A percentile compares a stretch with the other conserved stretches of the same genome.
Conservation (phyloP, 257 asterid genomes). For the Solanum etuberosum region DNA sequence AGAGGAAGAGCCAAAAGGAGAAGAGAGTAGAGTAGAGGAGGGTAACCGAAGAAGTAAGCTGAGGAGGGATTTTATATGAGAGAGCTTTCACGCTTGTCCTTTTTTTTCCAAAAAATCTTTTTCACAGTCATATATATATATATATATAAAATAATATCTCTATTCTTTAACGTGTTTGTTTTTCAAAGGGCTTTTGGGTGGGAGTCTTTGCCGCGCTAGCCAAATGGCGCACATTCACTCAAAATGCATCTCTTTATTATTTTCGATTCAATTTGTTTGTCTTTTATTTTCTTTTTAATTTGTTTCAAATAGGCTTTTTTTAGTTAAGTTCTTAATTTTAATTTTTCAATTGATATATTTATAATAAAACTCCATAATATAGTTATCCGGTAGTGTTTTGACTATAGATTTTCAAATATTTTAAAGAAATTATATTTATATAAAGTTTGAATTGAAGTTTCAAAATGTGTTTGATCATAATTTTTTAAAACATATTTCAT, state of each 20-base stretch:
- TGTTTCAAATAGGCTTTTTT: too few relatives aligned
- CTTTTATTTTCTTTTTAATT: too few relatives aligned
- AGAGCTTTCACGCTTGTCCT: conserved; percentile 73
- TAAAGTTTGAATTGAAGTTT: too few relatives aligned
- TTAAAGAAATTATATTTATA: too few relatives aligned
- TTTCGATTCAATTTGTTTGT: not conserved
- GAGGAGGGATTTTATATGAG: conserved; percentile 56
- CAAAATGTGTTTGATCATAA: not conserved
- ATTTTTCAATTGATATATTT: not conserved
- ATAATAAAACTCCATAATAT: too few relatives aligned
- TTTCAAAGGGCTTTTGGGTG: not conserved
- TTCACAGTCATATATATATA: not conserved
- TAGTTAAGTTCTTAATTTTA: too few relatives aligned
- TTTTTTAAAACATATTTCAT: too few relatives aligned
- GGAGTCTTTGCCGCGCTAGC: conserved; percentile 21
- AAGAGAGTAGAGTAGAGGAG: not conserved
- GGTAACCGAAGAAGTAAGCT: conserved; percentile 21
- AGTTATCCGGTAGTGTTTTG: too few relatives aligned
- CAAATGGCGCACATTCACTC: not conserved
- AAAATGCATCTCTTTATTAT: not conserved
- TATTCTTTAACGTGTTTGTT: not conserved
- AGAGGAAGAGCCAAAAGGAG: not conserved
- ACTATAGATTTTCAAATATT: too few relatives aligned
- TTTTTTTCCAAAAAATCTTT: conserved; percentile 3
- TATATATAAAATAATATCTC: not conserved